Base-by-base conservation (phyloP, 345 rosid genomes). In the Streptanthus diversifolius region DNA sequence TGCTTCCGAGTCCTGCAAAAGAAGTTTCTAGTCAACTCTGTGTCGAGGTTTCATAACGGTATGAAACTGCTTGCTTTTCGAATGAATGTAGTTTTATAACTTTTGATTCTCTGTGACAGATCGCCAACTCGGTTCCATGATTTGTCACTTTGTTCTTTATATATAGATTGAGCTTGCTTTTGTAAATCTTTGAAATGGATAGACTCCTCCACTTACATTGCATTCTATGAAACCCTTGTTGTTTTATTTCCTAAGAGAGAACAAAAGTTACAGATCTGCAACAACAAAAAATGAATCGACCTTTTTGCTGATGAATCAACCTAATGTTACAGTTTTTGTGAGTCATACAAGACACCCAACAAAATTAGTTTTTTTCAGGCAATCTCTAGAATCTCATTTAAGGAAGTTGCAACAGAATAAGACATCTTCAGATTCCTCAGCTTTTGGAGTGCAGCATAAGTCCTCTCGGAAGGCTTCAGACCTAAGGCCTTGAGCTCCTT, bases 401-500 rank as follows among this genome's bases (percentile, higher is more conserved):
- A 74, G 35, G 63, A 67, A 52, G 69, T 10, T 52, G 48, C 56
- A 30, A 60, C 32, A 41, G 74, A 41, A 5, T 41, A 62, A 66
- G 73, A 29, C 45, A 58, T 29, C 30, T 67, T 68, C 73, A 41
- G 55, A 49, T 60, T 49, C 41, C 62, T 74, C 67, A 49, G 15
- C 53, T 40, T 15, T 5, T 8, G 5, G 11, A 75, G 68, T 41
- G 66, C 58, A 57, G 43, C 53, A 66, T 57, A 48, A 57, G 79
- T 41, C 56, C 22, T 41, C 68, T n/a, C 58, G 32, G 69, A 77
- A 65, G 43, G 73, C 69, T 67, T 53, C 51, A 66, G 6, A 59
- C 64, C 70, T 35, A 65, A 52, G 33, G 56, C 59, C 59, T 51
- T 56, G 14, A 77, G 71, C 71, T 63, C 68, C 52, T 77, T 39